These are phyloP conservation scores for Globisporangium paroecandrum DNA, from an alignment of 352 stramenopile species.

Conservation along the genomic window DNA sequence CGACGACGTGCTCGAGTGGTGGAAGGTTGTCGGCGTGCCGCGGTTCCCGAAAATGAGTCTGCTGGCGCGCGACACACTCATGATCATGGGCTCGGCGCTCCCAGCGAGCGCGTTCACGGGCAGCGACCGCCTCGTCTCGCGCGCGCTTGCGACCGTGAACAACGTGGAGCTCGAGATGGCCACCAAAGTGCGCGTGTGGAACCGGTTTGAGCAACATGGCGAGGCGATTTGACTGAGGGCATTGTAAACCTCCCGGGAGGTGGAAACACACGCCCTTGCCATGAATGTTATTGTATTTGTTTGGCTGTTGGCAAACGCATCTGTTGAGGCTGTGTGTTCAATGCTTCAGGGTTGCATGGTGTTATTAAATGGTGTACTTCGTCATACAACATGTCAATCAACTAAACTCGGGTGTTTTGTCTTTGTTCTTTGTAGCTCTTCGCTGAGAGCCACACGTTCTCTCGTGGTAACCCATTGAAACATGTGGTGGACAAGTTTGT, in stretches of 20 bases:
- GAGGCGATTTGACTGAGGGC: background rate
- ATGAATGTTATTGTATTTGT: background rate
- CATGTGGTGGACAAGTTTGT: background rate
- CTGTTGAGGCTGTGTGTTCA: background rate
- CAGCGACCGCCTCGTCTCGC: slow-evolving; percentile 3
- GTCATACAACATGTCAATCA: background rate
- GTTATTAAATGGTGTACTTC: background rate
- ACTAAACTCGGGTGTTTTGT: background rate
- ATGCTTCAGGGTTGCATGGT: background rate
- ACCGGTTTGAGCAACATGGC: background rate
- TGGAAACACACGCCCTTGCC: background rate
- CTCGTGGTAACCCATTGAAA: background rate
- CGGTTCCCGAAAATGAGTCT: slow-evolving; percentile 14
- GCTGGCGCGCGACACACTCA: slow-evolving; percentile 15
- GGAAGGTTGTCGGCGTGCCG: slow-evolving; percentile 7
- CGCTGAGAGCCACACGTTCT: background rate
- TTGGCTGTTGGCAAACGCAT: background rate
- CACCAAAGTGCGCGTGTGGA: slow-evolving; percentile 6
- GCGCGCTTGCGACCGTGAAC: slow-evolving; percentile 1
- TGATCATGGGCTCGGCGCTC: slow-evolving; percentile 13
- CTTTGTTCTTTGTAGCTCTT: background rate
- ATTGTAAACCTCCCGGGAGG: background rate
- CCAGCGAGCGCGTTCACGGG: slow-evolving; percentile 6
- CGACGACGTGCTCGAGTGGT: slow-evolving; percentile 16
- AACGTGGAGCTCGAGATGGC: background rate